phyloP scores from a whole-genome alignment of 495 filamentous ascomycete genomes.

The Delitschia confertaspora region DNA sequence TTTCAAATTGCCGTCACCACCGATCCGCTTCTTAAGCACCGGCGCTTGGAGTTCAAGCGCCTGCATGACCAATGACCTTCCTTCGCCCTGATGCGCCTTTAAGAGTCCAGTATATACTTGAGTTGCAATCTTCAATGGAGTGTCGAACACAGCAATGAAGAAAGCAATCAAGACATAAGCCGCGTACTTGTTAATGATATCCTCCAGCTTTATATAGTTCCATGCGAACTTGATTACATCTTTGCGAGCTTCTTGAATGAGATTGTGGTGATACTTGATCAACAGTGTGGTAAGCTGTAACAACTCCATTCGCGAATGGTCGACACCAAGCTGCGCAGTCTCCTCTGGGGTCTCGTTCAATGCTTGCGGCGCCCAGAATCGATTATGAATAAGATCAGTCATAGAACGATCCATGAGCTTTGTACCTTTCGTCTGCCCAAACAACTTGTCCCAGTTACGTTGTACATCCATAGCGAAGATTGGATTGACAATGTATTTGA shows the following conservation, averaged over 20 bases:
- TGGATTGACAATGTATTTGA: constrained; percentile 88
- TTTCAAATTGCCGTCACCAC: constrained; percentile 44
- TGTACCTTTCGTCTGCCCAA: constrained; percentile 46
- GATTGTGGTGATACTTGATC: constrained; percentile 81
- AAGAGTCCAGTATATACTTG: constrained; percentile 89
- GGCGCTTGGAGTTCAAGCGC: constrained; percentile 90
- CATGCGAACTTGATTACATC: constrained; percentile 99
- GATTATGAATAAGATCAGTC: constrained; percentile 84
- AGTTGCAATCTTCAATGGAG: constrained; percentile 86
- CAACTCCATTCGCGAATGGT: constrained; percentile 93
- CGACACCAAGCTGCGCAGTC: constrained; percentile 72
- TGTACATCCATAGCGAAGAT: constrained; percentile 96
- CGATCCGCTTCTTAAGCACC: constrained; percentile 70
- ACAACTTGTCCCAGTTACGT: constrained; percentile 48
- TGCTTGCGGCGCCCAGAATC: constrained; percentile 81
- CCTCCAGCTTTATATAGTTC: constrained; percentile 95
- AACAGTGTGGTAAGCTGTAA: constrained; percentile 89
- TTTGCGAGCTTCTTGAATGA: constrained; percentile 83
- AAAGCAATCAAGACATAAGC: constrained; percentile 95
- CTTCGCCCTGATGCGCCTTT: constrained; percentile 90
- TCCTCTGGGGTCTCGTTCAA: constrained; percentile 78
- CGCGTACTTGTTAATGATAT: constrained; percentile 98
- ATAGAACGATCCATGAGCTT: constrained; percentile 79
- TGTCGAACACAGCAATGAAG: constrained; percentile 96
- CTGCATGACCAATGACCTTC: constrained; percentile 82